These are phyloP conservation scores for Sanghuangporus weigelae DNA, from an alignment of 1,284 basidiomycete genomes.

Conservation along the genomic window DNA sequence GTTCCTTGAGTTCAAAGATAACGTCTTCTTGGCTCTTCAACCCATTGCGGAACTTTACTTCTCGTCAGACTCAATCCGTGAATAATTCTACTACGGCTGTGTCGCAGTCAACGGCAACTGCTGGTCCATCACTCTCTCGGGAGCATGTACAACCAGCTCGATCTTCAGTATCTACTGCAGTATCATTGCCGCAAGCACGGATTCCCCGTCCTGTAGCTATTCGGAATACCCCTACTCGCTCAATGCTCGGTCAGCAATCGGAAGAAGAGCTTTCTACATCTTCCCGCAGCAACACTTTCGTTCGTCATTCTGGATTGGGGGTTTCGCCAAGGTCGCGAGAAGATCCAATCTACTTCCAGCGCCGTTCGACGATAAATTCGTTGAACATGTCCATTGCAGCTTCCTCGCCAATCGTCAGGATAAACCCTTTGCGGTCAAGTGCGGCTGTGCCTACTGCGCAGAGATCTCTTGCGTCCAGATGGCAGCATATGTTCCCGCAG, in stretches of 20 bases:
- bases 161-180: constrained; percentile 25
- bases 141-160: constrained; percentile 13
- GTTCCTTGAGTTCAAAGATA: constrained; percentile 48
- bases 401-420: constrained; percentile 43
- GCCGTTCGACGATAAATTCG: constrained; percentile 14
- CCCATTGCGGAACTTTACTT: constrained; percentile 54
- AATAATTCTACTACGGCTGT: constrained; percentile 38
- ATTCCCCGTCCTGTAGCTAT: constrained; percentile 16
- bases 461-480: constrained; percentile 70
- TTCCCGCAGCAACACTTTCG: constrained; percentile 12
- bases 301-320: constrained; percentile 12
- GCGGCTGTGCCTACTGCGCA: constrained; percentile 53
- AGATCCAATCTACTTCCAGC: constrained; percentile 7
- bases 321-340: constrained; percentile 16
- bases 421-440: constrained; percentile 64
- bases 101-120: constrained; percentile 18
- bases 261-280: constrained; percentile 15
- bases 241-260: constrained; percentile 13
- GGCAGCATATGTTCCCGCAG: constrained; percentile 85
- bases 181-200: constrained; percentile 23
- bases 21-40: constrained; percentile 72
- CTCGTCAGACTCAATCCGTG: constrained; percentile 51
- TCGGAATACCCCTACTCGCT: constrained; percentile 15
- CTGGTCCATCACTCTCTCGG: constrained; percentile 24
- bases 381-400: constrained; percentile 31